phyloP scores from a whole-genome alignment of 768 basidiomycete genomes.

The Strobilomyces echinocephalus region DNA sequence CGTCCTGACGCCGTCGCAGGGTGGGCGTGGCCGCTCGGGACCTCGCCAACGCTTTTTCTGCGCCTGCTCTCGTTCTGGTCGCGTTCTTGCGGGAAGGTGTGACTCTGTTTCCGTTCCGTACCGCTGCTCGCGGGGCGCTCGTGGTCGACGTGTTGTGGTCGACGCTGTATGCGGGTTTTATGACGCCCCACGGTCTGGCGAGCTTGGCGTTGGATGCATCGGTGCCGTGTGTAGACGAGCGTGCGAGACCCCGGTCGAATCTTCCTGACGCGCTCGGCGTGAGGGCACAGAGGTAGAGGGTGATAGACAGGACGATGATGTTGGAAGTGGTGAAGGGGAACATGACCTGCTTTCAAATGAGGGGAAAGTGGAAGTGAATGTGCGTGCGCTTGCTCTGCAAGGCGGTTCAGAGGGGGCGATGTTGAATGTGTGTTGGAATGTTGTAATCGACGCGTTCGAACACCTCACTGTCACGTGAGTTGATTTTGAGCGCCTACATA shows the following conservation, averaged over 20 bases:
- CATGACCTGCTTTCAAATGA: constrained; percentile 3
- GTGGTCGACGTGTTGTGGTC: constrained; percentile 6
- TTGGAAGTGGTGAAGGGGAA: constrained; percentile 4
- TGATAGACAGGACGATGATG: constrained; percentile 8
- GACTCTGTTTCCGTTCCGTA: neutral
- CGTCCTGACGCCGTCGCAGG: constrained; percentile 19
- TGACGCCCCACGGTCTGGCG: neutral
- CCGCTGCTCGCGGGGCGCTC: neutral
- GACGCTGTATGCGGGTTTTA: neutral
- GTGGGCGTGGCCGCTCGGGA: constrained; percentile 14
- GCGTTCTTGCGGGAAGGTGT: neutral
- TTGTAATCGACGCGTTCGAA: neutral
- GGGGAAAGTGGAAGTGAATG: neutral
- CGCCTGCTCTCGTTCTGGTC: neutral
- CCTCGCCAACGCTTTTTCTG: neutral
- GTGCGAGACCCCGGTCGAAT: neutral
- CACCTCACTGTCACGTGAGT: neutral
- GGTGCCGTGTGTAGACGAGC: constrained; percentile 6
- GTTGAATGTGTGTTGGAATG: neutral
- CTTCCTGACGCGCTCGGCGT: constrained; percentile 8
- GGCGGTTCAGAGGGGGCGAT: neutral
- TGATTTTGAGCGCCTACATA: constrained; percentile 16
- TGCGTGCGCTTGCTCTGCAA: constrained; percentile 15
- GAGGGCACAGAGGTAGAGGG: constrained; percentile 10
- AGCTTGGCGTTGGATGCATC: neutral